phyloP scores from a whole-genome alignment of 106 monocot species.

The Hemerocallis citrina region DNA sequence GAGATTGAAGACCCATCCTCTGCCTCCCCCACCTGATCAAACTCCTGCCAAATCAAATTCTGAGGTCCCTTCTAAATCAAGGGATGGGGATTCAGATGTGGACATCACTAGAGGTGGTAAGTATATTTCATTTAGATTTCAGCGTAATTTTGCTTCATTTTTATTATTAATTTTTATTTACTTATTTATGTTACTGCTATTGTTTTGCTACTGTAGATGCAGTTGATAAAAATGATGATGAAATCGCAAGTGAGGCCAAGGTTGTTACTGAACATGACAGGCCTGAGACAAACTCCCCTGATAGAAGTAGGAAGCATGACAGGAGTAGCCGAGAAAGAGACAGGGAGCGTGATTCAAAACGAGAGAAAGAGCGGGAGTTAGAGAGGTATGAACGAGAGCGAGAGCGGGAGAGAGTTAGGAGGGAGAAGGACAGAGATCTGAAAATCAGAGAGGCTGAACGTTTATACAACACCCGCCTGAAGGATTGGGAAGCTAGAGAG shows the following conservation, averaged over 20 bases:
- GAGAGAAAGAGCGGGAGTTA: slow-evolving; percentile 72
- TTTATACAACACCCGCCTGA: slow-evolving; percentile 66
- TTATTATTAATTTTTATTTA: slow-evolving; percentile 8
- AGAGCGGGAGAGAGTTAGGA: slow-evolving; percentile 63
- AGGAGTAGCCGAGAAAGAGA: slow-evolving; percentile 56
- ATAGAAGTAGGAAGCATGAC: slow-evolving; percentile 47
- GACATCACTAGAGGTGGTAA: slow-evolving; percentile 53
- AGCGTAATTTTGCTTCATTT: background rate
- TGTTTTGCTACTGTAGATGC: slow-evolving; percentile 22
- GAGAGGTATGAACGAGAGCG: slow-evolving; percentile 80
- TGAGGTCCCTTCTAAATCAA: slow-evolving; percentile 56
- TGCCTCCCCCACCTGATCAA: slow-evolving; percentile 53
- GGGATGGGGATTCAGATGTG: slow-evolving; percentile 51
- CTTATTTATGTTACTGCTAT: slow-evolving; percentile 4
- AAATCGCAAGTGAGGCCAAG: slow-evolving; percentile 48
- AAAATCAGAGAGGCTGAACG: slow-evolving; percentile 68
- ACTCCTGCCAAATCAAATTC: slow-evolving; percentile 36
- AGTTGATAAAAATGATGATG: slow-evolving; percentile 71
- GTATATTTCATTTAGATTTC: slow-evolving; percentile 16
- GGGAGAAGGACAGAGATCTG: slow-evolving; percentile 76
- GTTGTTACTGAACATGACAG: slow-evolving; percentile 46
- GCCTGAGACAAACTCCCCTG: slow-evolving; percentile 47
- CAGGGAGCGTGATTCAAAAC: slow-evolving; percentile 56
- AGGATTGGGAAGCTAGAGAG: slow-evolving; percentile 91
- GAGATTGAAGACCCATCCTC: slow-evolving; percentile 65